Base-by-base conservation (phyloP, 805 yeast species). In the Sporopachydermia lactativora region DNA sequence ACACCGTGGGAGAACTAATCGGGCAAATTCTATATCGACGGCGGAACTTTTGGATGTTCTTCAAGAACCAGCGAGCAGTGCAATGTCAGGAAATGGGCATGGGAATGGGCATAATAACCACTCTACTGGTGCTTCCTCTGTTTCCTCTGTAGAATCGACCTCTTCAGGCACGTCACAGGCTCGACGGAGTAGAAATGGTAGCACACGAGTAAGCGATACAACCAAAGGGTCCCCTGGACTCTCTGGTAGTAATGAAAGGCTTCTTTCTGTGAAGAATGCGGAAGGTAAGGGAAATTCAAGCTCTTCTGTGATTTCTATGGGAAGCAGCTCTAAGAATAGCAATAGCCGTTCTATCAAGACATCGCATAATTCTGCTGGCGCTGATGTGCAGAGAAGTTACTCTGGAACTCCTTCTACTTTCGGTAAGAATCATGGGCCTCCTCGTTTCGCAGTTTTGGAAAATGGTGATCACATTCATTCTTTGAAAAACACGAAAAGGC, bases 401-500 rank as follows among this genome's bases (percentile, higher is more conserved):
- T 24, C 31, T n/a, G n/a, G 8, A 8, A 8, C 31, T 8, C n/a
- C 31, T n/a, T 24, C 31, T 8, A n/a, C 13, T 8, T 24, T 24
- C 8, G n/a, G 31, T n/a, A 24, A 24, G n/a, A 24, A 24, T n/a
- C 31, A 36, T 18, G 6, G 19, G 6, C 19, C 8, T 5, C 72
- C 72, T 1, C 50, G 88, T 36, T 77, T 78, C 52, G 50, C 62
- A 15, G 59, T 77, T 52, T 60, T 63, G 39, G 84, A 77, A 39
- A 79, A 78, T 48, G 94, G 94, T 3, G 46, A 36, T 34, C 98
- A 89, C 58, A 83, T 73, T 51, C 98, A 89, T 58, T 75, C 75
- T 54, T 64, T 89, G 44, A 70, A 75, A 44, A 77, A 79, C 36
- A 77, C 89, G 59, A 47, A 63, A 44, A 52, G 70, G 43, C 59